Percentiles rank a stretch among this genome's conserved stretches.
Conservation (phyloP, 805 yeast genomes). For the Ascoidea rubescens region DNA sequence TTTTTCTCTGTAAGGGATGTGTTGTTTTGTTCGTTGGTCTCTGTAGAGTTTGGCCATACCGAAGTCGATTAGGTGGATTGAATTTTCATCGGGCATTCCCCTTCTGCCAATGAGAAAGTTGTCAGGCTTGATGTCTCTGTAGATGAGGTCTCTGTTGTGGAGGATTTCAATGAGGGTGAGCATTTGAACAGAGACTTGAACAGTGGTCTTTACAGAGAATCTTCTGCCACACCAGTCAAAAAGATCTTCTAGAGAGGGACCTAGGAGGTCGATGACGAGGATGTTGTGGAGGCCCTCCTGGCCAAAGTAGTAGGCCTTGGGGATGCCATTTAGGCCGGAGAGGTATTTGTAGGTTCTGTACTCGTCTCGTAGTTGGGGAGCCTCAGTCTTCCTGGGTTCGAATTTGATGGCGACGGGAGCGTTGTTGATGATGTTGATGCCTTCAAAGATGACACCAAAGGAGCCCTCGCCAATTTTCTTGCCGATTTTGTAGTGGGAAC, state of each 20-base stretch:
- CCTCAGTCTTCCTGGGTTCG: slow-evolving; percentile 93
- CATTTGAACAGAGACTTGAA: slow-evolving; percentile 93
- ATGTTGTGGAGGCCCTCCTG: slow-evolving; percentile 97
- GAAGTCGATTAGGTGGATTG: slow-evolving; percentile 84
- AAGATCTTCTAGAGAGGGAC: slow-evolving; percentile 90
- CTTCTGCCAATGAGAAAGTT: slow-evolving; percentile 90
- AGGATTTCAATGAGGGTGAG: slow-evolving; percentile 71
- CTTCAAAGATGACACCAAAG: slow-evolving; percentile 95
- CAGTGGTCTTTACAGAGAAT: slow-evolving; percentile 79
- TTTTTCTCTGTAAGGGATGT: slow-evolving; percentile 93
- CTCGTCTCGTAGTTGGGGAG: slow-evolving; percentile 95
- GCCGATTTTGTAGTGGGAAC: slow-evolving; percentile 92
- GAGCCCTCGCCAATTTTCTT: slow-evolving; percentile 98
- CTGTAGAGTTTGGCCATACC: slow-evolving; percentile 99
- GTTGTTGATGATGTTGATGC: slow-evolving; percentile 81
- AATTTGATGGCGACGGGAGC: slow-evolving; percentile 93
- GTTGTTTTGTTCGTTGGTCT: slow-evolving; percentile 90
- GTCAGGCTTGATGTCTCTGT: slow-evolving; percentile 96
- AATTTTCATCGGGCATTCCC: slow-evolving; percentile 69
- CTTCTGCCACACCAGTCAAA: slow-evolving; percentile 97
- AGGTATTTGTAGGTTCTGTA: slow-evolving; percentile 88
- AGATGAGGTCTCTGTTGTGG: slow-evolving; percentile 82
- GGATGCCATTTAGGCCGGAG: slow-evolving; percentile 74
- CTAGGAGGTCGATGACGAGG: slow-evolving; percentile 83
- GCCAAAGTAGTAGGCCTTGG: slow-evolving; percentile 95